Base-by-base conservation (phyloP, 306 rosid species). In the Canavalia ensiformis region DNA sequence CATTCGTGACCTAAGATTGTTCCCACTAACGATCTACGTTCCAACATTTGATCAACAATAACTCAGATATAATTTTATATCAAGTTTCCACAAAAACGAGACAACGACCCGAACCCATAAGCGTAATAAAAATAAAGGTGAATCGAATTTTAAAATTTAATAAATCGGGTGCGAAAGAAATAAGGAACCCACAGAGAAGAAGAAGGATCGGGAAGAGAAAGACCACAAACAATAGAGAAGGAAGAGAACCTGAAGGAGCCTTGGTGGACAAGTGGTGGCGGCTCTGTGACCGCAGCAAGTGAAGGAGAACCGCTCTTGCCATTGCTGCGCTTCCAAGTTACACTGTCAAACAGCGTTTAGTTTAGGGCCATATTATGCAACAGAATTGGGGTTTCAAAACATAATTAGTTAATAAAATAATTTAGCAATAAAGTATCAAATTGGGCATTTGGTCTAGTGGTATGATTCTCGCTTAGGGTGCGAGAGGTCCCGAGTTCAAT, bases 301-400 rank as follows among this genome's bases (percentile, higher is more conserved):
- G 89, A 70, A 90, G 57, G 31, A 94, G 84, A 83, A 91, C 88
- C 8, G 90, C 76, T 72, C 92, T 90, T 37, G 90, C 78, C 98
- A 94, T 94, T n/a, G 70, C 58, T 67, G 4, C 37, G 68, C 59
- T 13, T 34, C 67, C 58, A 5, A 54, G 39, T 35, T 29, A 42
- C 59, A 5, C 68, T 41, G 68, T 39, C 34, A 18, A 18, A 18
- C 25, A 18, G 1, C 49, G 18, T 3, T 0, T 33, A n/a, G 52
- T 37, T 49, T 64, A 76, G 45, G 69, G 58, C 9, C 34, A 50
- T 9, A 0, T 63, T 37, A 11, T 18, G 25, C 25, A 18, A 18
- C 25, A 18, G 25, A 18, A 18, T 18, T 18, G 25, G 25, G 0
- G 25, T 18, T 18, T 18, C 25, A 18, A 18, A 18, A 18, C 25